Evolutionary conservation across 257 asterid species (phyloP).

Genomic region (Gentiana macrophylla): DNA sequence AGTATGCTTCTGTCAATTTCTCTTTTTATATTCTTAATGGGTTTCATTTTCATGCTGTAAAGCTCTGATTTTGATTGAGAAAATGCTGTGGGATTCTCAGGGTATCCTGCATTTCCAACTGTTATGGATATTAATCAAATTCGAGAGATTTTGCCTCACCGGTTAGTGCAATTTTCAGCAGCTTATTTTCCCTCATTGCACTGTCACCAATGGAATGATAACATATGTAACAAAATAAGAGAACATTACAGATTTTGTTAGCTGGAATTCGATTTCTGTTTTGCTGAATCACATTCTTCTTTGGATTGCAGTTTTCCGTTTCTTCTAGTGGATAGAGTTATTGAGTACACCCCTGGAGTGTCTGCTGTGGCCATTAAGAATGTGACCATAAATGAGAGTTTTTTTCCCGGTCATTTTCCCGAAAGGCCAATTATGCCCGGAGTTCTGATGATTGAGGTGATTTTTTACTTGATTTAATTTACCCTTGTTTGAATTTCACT

Average conservation of each 20-base stretch:
- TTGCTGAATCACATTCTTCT: background rate
- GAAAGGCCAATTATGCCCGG: slow-evolving; percentile 97
- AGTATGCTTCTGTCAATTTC: slow-evolving; percentile 30
- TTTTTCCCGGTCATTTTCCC: slow-evolving; percentile 92
- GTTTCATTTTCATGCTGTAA: background rate
- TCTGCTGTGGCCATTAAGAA: slow-evolving; percentile 42
- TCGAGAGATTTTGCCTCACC: slow-evolving; percentile 69
- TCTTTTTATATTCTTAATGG: background rate
- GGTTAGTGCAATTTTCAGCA: slow-evolving; percentile 27
- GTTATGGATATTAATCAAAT: slow-evolving; percentile 82
- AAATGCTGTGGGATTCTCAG: slow-evolving; percentile 17
- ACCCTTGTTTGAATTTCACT: no score
- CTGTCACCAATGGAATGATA: no score
- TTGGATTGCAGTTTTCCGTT: slow-evolving; percentile 53
- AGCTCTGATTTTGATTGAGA: slow-evolving; percentile 6
- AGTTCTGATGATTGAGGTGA: slow-evolving; percentile 91
- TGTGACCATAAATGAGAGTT: slow-evolving; percentile 69
- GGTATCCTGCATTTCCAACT: slow-evolving; percentile 63
- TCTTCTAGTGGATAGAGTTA: slow-evolving; percentile 84
- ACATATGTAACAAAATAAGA: no score
- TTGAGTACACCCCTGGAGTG: slow-evolving; percentile 74
- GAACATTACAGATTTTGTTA: background rate
- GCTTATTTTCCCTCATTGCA: background rate
- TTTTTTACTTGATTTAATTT: background rate
- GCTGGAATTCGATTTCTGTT: background rate